phyloP scores from a whole-genome alignment of 345 rosid species.

The Hypericum perforatum region DNA sequence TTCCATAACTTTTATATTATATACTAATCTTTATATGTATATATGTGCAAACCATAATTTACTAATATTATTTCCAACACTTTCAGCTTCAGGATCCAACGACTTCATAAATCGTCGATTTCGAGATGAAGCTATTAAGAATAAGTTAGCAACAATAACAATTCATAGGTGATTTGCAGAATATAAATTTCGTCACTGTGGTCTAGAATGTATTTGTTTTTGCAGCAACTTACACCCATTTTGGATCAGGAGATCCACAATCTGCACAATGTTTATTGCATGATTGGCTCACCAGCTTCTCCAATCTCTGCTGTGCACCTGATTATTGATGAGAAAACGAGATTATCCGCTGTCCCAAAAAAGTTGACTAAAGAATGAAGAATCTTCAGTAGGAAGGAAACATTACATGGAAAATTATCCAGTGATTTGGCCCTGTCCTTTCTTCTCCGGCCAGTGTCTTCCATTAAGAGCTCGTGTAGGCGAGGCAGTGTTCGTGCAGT shows the following conservation, averaged over 20 bases:
- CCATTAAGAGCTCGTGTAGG: constrained; percentile 46
- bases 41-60: too few species aligned
- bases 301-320: constrained; percentile 52
- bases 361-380: too few species aligned
- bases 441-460: constrained; percentile 25
- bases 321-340: constrained; percentile 9
- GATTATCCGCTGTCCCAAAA: neutral
- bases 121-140: too few species aligned
- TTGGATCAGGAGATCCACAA: constrained; percentile 90
- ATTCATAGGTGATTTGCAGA: too few species aligned
- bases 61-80: too few species aligned
- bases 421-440: constrained; percentile 28
- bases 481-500: constrained; percentile 10
- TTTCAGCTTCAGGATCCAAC: too few species aligned
- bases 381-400: constrained; percentile 1
- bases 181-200: too few species aligned
- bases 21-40: too few species aligned
- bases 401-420: constrained; percentile 32
- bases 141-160: too few species aligned
- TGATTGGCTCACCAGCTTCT: constrained; percentile 38
- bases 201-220: neutral
- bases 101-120: too few species aligned
- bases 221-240: constrained; percentile 77
- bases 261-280: constrained; percentile 75
- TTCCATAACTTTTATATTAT: too few species aligned